Evolutionary conservation across 2,329 filamentous ascomycete species (phyloP).

Genomic region (Apiospora saccharicola): DNA sequence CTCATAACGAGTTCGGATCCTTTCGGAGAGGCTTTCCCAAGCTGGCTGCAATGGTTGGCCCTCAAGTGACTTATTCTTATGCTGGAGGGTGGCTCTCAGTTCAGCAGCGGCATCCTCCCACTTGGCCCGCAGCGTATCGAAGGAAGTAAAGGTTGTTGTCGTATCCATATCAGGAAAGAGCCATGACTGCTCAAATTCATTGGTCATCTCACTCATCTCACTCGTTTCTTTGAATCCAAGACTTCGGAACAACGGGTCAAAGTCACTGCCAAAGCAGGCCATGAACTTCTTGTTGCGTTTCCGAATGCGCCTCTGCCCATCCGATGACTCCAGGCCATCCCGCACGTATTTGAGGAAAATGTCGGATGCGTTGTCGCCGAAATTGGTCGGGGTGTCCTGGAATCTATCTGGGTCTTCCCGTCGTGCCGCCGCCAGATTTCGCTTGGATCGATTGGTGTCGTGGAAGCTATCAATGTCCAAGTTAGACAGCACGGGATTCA

Average conservation of each 20-base stretch:
- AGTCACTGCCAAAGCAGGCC: constrained; percentile 60
- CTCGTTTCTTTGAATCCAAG: constrained; percentile 55
- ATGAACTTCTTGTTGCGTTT: constrained; percentile 64
- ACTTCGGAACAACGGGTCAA: constrained; percentile 55
- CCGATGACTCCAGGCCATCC: constrained; percentile 52
- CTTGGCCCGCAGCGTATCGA: constrained; percentile 43
- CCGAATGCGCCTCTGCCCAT: constrained; percentile 53
- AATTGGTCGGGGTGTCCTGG: constrained; percentile 49
- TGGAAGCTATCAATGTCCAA: constrained; percentile 53
- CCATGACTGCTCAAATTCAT: constrained; percentile 46
- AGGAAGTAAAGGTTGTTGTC: constrained; percentile 45
- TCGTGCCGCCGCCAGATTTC: constrained; percentile 49
- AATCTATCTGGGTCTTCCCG: constrained; percentile 58
- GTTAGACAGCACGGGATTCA: constrained; percentile 52
- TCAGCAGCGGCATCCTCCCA: constrained; percentile 40
- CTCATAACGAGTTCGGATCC: constrained; percentile 33
- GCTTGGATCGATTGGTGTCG: constrained; percentile 53
- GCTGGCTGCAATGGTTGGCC: constrained; percentile 1
- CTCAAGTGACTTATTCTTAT: not conserved
- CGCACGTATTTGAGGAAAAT: constrained; percentile 61
- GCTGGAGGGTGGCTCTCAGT: constrained; percentile 28
- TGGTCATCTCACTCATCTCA: constrained; percentile 37
- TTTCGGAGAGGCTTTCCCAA: not conserved
- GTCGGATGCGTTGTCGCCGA: constrained; percentile 48
- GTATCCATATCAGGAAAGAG: constrained; percentile 44